Evolutionary conservation across 78 protist genomes (phyloP).

Genomic region (Dictyostelium purpureum): DNA sequence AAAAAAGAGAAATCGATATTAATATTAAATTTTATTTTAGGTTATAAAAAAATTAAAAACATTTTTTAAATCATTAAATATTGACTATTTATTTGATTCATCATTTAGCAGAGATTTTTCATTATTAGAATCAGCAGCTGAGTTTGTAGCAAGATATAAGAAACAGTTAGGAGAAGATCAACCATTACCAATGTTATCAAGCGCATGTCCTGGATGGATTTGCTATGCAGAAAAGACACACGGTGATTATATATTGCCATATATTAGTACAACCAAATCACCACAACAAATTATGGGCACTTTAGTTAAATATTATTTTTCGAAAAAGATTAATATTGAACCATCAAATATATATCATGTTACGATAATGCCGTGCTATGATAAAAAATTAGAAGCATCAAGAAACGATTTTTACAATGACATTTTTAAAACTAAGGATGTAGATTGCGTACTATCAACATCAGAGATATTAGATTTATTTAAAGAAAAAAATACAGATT

Average conservation of each 20-base stretch:
- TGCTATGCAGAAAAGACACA: conserved; percentile 97
- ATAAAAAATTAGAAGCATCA: conserved; percentile 96
- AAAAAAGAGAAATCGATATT: not conserved
- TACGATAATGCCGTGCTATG: conserved; percentile 98
- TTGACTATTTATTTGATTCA: conserved; percentile 78
- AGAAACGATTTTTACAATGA: conserved; percentile 91
- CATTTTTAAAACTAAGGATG: conserved; percentile 58
- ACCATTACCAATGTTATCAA: conserved; percentile 87
- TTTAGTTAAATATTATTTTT: conserved; percentile 84
- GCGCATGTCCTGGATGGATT: conserved; percentile 97
- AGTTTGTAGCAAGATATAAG: conserved; percentile 75
- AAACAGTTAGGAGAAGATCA: not conserved
- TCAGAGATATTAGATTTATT: conserved; percentile 87
- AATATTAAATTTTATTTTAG: not conserved
- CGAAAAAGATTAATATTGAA: not conserved
- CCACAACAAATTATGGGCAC: conserved; percentile 97
- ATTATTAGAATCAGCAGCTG: conserved; percentile 81
- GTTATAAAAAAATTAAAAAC: conserved; percentile 7
- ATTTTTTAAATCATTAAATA: conserved; percentile 56
- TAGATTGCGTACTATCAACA: conserved; percentile 88
- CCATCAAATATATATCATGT: conserved; percentile 88
- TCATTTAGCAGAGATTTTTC: conserved; percentile 84
- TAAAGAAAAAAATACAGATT: conserved; percentile 34
- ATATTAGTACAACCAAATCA: conserved; percentile 88
- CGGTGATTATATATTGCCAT: conserved; percentile 85